phyloP scores from a whole-genome alignment of 2,329 filamentous ascomycete genomes.

The Elsinoe batatas region DNA sequence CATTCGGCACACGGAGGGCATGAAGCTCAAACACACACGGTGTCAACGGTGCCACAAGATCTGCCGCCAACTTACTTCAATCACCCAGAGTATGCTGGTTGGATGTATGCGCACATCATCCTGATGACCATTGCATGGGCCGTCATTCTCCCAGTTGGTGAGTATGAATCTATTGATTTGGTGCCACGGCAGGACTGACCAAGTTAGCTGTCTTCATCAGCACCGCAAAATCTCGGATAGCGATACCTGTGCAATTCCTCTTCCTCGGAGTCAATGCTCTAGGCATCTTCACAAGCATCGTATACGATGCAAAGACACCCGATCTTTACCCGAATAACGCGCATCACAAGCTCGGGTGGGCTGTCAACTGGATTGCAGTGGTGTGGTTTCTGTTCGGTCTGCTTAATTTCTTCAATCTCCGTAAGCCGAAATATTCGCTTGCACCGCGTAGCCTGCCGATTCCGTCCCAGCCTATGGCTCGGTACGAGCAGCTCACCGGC shows the following conservation, averaged over 20 bases:
- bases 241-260: conserved; percentile 55
- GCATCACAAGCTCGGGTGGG: conserved; percentile 85
- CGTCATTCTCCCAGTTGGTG: conserved; percentile 62
- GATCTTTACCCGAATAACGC: conserved; percentile 79
- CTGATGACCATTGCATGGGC: conserved; percentile 66
- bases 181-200: background rate
- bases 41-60: conserved; percentile 1
- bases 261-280: conserved; percentile 38
- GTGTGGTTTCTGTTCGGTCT: conserved; percentile 59
- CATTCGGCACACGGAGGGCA: conserved; percentile 9
- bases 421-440: conserved; percentile 9
- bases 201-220: conserved; percentile 71
- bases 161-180: conserved; percentile 23
- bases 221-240: conserved; percentile 65
- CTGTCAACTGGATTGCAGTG: conserved; percentile 60
- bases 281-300: conserved; percentile 53
- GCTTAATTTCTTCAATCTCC: conserved; percentile 41
- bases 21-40: conserved; percentile 16
- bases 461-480: conserved; percentile 23
- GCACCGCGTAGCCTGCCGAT: conserved; percentile 24
- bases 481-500: conserved; percentile 30
- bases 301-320: conserved; percentile 73
- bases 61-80: conserved; percentile 46
- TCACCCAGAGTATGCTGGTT: conserved; percentile 41
- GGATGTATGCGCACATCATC: conserved; percentile 60